Base-by-base conservation (phyloP, 345 rosid genomes). In the Brassica carinata region DNA sequence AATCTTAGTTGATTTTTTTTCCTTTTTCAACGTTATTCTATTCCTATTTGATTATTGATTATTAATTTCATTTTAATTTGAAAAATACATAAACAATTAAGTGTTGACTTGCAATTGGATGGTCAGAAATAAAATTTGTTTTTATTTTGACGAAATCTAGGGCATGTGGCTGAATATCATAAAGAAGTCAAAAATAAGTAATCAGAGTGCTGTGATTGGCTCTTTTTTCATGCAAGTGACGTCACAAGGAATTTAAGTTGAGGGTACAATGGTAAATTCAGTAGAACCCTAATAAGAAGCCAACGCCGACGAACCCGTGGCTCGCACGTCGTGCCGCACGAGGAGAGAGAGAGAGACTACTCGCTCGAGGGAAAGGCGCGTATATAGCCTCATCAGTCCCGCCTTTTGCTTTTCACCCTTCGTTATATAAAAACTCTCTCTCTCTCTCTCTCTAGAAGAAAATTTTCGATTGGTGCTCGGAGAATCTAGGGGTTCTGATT, bases 361-460 rank as follows among this genome's bases (percentile, higher is more conserved):
- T 36, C 29, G 61, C 61, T 23, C 53, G 53, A 43, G 53, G 53
- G 53, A 45, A 13, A 45, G 57, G 57, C 57, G 57, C 83, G 83
- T 71, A 30, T 69, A 14, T 34, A 66, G 68, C 51, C 62, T 45
- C 53, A 64, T 14, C 57, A 57, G 78, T 77, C 84, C 84, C 84
- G 84, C 84, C 84, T 82, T 82, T 82, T 73, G 78, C 82, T 82
- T 67, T 73, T 73, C 18, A 77, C 82, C 84, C 7, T 72, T 10
- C 78, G 23, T 72, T 23, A 23, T 77, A 77, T 77, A 69, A 53
- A 71, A 43, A 69, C 11, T 5, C 7, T 3, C 61, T 77, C 69
- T 59, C 61, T 77, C 69, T 59, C 69, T 58, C 68, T 33, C 33
- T 59, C 65, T 26, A 40, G 11, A 38, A 58, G 53, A 45, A 66